These are phyloP conservation scores for Geotrichum klebahnii DNA, from an alignment of 1,139 yeast species.

Conservation along the genomic window DNA sequence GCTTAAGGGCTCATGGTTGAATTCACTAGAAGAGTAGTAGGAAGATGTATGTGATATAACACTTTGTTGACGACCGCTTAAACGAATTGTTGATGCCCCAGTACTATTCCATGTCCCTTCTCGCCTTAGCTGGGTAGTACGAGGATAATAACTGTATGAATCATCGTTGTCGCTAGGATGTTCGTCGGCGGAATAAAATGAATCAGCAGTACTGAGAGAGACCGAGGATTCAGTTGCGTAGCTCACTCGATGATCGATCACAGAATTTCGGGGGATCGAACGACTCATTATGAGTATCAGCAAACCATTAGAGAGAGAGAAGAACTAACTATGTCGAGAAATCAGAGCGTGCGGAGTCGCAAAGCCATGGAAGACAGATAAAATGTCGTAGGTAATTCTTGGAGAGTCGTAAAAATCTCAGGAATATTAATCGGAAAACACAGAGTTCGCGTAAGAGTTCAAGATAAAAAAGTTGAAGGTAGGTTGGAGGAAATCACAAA, in stretches of 20 bases:
- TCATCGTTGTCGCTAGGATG: neutral
- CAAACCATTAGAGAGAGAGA: too few relatives aligned
- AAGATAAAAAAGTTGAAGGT: too few relatives aligned
- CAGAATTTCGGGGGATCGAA: neutral
- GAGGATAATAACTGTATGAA: neutral
- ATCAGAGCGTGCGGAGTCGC: too few relatives aligned
- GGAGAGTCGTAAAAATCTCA: too few relatives aligned
- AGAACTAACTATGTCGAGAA: too few relatives aligned
- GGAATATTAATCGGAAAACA: too few relatives aligned
- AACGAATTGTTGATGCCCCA: conserved; percentile 7
- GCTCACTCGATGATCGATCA: neutral
- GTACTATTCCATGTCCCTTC: conserved; percentile 5
- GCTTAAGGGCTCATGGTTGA: neutral
- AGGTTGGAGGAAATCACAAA: too few relatives aligned
- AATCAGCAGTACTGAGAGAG: conserved; percentile 1
- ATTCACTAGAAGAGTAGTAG: conserved; percentile 1
- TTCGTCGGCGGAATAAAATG: conserved; percentile 7
- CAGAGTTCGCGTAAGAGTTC: too few relatives aligned
- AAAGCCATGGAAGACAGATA: too few relatives aligned
- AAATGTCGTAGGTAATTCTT: too few relatives aligned
- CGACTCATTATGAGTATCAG: too few relatives aligned
- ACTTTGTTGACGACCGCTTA: neutral
- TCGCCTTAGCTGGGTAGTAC: neutral
- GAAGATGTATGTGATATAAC: conserved; percentile 1
- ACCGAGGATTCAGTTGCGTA: neutral